Evolutionary conservation across 176 grass and related monocot genomes (phyloP), one percentile per base, ranked within the genome.

Genomic region (Pontederia crassipes): DNA sequence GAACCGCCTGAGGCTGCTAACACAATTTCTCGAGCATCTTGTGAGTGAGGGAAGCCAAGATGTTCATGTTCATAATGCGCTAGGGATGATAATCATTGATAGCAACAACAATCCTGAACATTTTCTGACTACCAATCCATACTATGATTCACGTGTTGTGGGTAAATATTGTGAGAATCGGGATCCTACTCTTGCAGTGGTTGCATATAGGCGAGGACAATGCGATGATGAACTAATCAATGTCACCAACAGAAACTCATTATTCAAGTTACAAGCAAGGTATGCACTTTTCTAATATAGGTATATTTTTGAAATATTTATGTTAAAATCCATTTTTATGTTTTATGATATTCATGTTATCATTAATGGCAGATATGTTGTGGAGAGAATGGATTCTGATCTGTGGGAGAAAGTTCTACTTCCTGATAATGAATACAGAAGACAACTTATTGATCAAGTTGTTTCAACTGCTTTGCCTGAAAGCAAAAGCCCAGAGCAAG

Each of bases 371-470:
- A 97, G 92, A 60, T 98, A 98, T 70, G 93, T 97, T 18, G 87
- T 97, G 60, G 84, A 97, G 71, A 97, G 93, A 71, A 97, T 97
- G 93, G 87, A 97, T 78, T 73, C 68, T 79, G 93, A 86, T 85
- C 64, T 97, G 18, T 97, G 93, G 93, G 84, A 92, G 76, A 98
- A 83, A 73, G 87, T 98, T 74, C 93, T 98, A 76, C 79, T 79
- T 48, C 93, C 83, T 78, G 93, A 98, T 49, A 98, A 98, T 81
- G 93, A 98, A 77, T 98, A 92, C 61, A 88, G 93, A 81, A 98
- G 93, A 57, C 93, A 92, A 40, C 79, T 98, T 28, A 98, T 98
- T 65, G 93, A 98, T 72, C 87, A 98, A 85, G 93, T 98, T 76
- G 93, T 98, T 83, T 92, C 87, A 26, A 98, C 93, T 0, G 93